Conservation (phyloP, 2,329 filamentous ascomycete genomes). For the Ophiobolus disseminans region DNA sequence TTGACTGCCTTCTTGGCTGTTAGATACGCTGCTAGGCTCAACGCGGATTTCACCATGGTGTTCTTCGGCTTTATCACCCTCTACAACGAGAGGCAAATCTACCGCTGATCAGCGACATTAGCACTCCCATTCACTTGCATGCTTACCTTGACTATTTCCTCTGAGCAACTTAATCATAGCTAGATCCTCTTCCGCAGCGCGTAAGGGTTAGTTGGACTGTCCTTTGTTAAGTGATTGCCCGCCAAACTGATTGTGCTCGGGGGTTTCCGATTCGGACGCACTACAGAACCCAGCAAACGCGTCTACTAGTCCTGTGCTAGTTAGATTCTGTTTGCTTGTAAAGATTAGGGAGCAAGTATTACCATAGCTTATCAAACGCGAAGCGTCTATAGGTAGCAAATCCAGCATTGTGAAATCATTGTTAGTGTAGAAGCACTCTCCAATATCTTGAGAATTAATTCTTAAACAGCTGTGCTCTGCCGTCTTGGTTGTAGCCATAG, state of each 20-base stretch:
- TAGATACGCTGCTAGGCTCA: conserved; percentile 13
- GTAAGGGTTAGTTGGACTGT: conserved; percentile 4
- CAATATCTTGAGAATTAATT: conserved; percentile 5
- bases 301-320: conserved; percentile 14
- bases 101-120: conserved; percentile 2
- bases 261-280: conserved; percentile 6
- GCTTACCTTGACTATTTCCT: conserved; percentile 13
- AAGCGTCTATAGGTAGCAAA: conserved; percentile 9
- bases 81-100: conserved; percentile 10
- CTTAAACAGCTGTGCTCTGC: conserved; percentile 10
- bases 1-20: background rate
- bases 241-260: conserved; percentile 10
- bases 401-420: conserved; percentile 14
- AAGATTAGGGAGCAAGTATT: conserved; percentile 12
- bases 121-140: conserved; percentile 8
- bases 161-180: conserved; percentile 7
- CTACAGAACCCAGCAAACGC: background rate
- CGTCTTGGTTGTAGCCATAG: conserved; percentile 10
- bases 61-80: conserved; percentile 11
- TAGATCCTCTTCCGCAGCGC: conserved; percentile 6
- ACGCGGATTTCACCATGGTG: conserved; percentile 8
- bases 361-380: conserved; percentile 11
- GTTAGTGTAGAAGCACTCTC: conserved; percentile 5
- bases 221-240: conserved; percentile 11
- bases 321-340: conserved; percentile 19